Percentiles rank a stretch among this genome's conserved stretches.
phyloP scores from a whole-genome alignment of 1,284 basidiomycete genomes.

The Taiwanofungus camphoratus region DNA sequence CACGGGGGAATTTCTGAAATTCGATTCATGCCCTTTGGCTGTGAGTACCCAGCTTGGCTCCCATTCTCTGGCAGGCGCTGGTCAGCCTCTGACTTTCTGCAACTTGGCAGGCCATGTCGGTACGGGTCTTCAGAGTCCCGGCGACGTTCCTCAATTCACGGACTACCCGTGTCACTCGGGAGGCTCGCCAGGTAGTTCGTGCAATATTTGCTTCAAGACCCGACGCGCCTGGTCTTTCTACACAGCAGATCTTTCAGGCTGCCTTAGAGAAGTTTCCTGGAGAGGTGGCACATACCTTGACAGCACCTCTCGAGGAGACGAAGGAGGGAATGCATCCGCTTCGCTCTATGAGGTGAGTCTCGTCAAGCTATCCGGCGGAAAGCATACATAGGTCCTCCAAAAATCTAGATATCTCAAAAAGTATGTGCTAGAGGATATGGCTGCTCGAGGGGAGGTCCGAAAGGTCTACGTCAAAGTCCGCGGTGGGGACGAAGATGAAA shows the following conservation, averaged over 20 bases:
- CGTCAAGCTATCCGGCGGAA: not conserved
- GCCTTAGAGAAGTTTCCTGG: constrained; percentile 1
- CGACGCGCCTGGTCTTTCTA: constrained; percentile 8
- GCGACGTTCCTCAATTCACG: not conserved
- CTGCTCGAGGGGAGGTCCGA: constrained; percentile 3
- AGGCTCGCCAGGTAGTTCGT: constrained; percentile 8
- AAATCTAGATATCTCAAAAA: constrained; percentile 19
- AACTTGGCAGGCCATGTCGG: too few species aligned
- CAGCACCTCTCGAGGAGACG: not conserved
- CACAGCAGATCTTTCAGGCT: constrained; percentile 12
- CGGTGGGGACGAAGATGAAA: not conserved
- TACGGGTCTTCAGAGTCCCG: too few species aligned
- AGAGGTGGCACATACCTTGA: too few species aligned
- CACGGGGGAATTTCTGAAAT: too few species aligned
- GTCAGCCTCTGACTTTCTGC: too few species aligned
- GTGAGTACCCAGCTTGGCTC: too few species aligned
- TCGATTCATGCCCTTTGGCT: too few species aligned
- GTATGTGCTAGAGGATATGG: constrained; percentile 15
- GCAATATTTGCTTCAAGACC: constrained; percentile 5
- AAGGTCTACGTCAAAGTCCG: constrained; percentile 5
- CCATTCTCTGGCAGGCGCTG: too few species aligned
- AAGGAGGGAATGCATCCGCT: constrained; percentile 1
- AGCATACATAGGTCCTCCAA: not conserved
- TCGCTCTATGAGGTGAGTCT: constrained; percentile 5
- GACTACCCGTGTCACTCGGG: not conserved